Evolutionary conservation across 768 basidiomycete genomes (phyloP).

Genomic region (Nidularia pulvinata): DNA sequence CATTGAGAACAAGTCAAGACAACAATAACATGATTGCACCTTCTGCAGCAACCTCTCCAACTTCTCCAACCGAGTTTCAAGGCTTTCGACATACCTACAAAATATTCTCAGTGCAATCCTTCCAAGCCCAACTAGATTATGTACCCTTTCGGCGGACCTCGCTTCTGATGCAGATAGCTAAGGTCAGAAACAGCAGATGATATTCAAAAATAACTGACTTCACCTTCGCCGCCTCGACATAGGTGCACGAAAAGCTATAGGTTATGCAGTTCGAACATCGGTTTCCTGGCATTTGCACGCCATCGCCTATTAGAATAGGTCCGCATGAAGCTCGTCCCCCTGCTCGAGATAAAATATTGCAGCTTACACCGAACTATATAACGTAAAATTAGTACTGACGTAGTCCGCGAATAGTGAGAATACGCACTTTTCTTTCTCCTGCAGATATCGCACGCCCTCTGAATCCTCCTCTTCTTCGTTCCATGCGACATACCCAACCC

Average conservation of each 20-base stretch:
- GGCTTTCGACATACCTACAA: slow-evolving; percentile 53
- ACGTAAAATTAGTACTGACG: not conserved
- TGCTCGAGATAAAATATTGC: too few species aligned
- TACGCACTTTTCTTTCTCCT: slow-evolving; percentile 81
- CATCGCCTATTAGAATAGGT: slow-evolving; percentile 48
- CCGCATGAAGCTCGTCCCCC: too few species aligned
- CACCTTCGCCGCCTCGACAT: slow-evolving; percentile 71
- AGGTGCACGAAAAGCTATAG: slow-evolving; percentile 65
- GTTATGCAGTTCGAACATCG: slow-evolving; percentile 69
- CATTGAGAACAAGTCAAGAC: too few species aligned
- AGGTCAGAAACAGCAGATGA: slow-evolving; percentile 2
- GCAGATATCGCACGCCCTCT: slow-evolving; percentile 83
- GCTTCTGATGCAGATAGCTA: slow-evolving; percentile 30
- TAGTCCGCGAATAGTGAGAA: not conserved
- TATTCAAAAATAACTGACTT: slow-evolving; percentile 14
- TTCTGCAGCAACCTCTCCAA: slow-evolving; percentile 56
- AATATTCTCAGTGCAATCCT: not conserved
- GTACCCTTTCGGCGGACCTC: slow-evolving; percentile 65
- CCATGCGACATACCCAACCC: slow-evolving; percentile 22
- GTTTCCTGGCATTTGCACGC: slow-evolving; percentile 66
- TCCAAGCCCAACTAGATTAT: slow-evolving; percentile 6
- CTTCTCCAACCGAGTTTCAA: slow-evolving; percentile 61
- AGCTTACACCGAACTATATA: slow-evolving; percentile 62
- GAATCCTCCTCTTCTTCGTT: slow-evolving; percentile 69
- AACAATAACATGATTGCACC: slow-evolving; percentile 18